These are phyloP conservation scores for Ophiostoma ulmi DNA, from an alignment of 2,329 filamentous ascomycete species.

Conservation along the genomic window DNA sequence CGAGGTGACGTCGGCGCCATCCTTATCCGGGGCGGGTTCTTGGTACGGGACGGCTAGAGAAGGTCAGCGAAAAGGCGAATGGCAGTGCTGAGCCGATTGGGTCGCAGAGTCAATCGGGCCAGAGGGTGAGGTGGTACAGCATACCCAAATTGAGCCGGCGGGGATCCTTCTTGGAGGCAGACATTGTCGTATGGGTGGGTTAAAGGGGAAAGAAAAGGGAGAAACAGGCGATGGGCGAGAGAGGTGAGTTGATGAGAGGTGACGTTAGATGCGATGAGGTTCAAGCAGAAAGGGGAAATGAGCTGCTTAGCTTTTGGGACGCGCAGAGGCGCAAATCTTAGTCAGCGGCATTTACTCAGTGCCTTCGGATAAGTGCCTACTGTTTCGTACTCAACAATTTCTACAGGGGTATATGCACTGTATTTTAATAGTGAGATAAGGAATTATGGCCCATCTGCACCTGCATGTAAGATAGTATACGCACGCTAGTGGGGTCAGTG, in stretches of 20 bases:
- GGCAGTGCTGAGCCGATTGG: neutral
- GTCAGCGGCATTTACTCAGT: neutral
- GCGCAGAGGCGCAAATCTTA: neutral
- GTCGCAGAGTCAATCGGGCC: neutral
- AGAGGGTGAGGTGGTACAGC: neutral
- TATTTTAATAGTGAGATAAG: neutral
- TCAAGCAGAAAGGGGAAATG: conserved; percentile 16
- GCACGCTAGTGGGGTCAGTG: neutral
- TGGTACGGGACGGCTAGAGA: conserved; percentile 78
- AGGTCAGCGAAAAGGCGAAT: conserved; percentile 23
- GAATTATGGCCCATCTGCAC: neutral
- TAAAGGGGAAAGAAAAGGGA: neutral
- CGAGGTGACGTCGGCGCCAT: conserved; percentile 64
- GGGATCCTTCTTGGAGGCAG: conserved; percentile 26
- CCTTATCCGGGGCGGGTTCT: conserved; percentile 62
- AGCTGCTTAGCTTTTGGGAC: conserved; percentile 4
- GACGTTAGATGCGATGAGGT: conserved; percentile 9
- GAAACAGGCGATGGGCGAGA: neutral
- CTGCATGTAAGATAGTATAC: neutral
- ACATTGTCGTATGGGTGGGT: conserved; percentile 20
- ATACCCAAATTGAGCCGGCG: conserved; percentile 28
- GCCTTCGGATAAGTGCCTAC: neutral
- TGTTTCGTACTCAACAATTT: neutral
- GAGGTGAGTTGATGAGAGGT: neutral
- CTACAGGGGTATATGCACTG: neutral